These are phyloP conservation scores for Parastagonospora nodorum DNA, from an alignment of 2,329 filamentous ascomycete species.

Conservation along the genomic window DNA sequence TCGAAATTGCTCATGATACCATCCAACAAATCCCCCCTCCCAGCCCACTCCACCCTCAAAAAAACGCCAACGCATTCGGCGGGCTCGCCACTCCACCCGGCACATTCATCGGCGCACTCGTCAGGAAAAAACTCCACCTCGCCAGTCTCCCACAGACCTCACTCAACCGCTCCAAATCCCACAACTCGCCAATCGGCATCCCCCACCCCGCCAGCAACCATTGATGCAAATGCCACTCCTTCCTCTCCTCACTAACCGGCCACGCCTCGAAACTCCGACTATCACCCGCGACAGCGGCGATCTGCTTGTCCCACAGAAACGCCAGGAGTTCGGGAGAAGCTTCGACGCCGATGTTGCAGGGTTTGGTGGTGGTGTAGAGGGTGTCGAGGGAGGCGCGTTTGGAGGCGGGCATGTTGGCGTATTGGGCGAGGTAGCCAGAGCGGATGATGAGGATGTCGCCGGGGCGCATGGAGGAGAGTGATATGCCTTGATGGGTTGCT, in stretches of 20 bases:
- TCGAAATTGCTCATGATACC: too few relatives aligned
- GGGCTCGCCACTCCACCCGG: conserved; percentile 40
- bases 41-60: background rate
- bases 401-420: background rate
- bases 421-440: conserved; percentile 47
- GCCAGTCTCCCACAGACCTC: conserved; percentile 56
- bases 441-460: conserved; percentile 31
- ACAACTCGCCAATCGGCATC: conserved; percentile 19
- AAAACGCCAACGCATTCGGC: conserved; percentile 5
- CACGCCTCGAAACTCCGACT: conserved; percentile 36
- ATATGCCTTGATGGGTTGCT: conserved; percentile 11
- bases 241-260: background rate
- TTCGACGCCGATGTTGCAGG: conserved; percentile 28
- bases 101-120: conserved; percentile 59
- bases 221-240: conserved; percentile 14
- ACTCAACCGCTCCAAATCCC: conserved; percentile 53
- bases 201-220: conserved; percentile 12
- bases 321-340: conserved; percentile 17
- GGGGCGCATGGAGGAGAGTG: background rate
- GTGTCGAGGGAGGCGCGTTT: conserved; percentile 19
- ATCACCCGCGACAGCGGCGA: conserved; percentile 31
- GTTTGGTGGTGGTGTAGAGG: conserved; percentile 11
- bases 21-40: too few relatives aligned
- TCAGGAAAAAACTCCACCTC: conserved; percentile 63
- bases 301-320: conserved; percentile 27